Evolutionary conservation across 768 basidiomycete species (phyloP), one percentile per base, ranked within the genome.

Genomic region (Stropharia rugosoannulata): DNA sequence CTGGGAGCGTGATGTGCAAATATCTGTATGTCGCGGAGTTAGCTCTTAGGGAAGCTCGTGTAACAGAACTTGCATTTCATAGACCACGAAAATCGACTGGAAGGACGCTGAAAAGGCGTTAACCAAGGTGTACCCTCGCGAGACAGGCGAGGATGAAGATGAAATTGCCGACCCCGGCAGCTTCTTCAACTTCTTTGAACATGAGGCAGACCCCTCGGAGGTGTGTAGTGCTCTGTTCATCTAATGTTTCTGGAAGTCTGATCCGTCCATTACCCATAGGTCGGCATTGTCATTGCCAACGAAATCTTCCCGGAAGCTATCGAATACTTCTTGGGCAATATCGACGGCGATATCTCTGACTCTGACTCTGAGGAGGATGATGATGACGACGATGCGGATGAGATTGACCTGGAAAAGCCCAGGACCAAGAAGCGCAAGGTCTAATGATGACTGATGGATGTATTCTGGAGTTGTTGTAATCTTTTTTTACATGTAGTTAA

Each of bases 121-220:
- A 67, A 90, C 89, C 19, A 90, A 91, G 67, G 61, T 87, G 51
- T 87, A 93, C 68, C 90, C 91, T 38, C 84, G 86, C 35, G 79
- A 83, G 51, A 63, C 67, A 32, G 85, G 77, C 48, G 84, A 84
- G 8, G 82, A 80, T 22, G 89, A 88, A 15, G 80, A 83, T 22
- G 86, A 87, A 32, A 62, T 80, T 51, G 76, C 81, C 22, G 92
- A 94, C 47, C 72, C 80, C 47, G 92, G 92, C 54, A 90, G 86
- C 66, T 92, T 94, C 77, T 94, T 94, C 81, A 92, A 93, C 74
- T 87, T 89, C 66, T 93, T 94, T 58, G 91, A 89, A 70, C 66
- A 78, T 58, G 76, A 78, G 10, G 66, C 74, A 38, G 91, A 93
- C 65, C 79, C 82, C 12, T 81, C 77, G 58, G 88, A 91, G 60